Evolutionary conservation across 306 rosid genomes (phyloP).

Genomic region (Inga leiocalycina): DNA sequence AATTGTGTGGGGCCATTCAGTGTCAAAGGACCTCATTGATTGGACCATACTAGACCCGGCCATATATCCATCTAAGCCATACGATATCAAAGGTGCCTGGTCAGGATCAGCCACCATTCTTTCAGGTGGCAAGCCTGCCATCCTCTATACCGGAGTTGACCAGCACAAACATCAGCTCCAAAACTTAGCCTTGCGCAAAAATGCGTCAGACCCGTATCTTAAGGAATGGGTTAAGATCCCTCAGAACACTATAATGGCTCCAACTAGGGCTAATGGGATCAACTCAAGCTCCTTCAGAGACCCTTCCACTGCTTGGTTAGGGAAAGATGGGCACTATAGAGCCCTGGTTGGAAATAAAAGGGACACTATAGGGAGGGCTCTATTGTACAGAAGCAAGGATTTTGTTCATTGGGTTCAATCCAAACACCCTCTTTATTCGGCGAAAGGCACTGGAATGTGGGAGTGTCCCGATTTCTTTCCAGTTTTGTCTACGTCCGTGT

Average conservation of each 20-base stretch:
- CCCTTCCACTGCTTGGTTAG: conserved; percentile 38
- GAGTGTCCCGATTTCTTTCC: conserved; percentile 92
- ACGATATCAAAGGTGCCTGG: conserved; percentile 83
- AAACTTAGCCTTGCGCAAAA: conserved; percentile 69
- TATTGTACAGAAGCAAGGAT: conserved; percentile 64
- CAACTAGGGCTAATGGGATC: conserved; percentile 47
- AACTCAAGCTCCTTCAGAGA: conserved; percentile 75
- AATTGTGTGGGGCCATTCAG: conserved; percentile 90
- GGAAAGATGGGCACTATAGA: conserved; percentile 61
- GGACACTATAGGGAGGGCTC: conserved; percentile 50
- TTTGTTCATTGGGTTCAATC: conserved; percentile 60
- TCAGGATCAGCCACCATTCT: conserved; percentile 80
- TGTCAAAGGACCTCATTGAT: conserved; percentile 74
- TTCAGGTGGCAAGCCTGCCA: conserved; percentile 54
- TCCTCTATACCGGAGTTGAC: conserved; percentile 78
- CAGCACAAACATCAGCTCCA: conserved; percentile 61
- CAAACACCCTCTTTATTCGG: conserved; percentile 63
- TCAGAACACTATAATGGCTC: conserved; percentile 64
- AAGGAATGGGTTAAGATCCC: conserved; percentile 70
- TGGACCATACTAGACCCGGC: conserved; percentile 76
- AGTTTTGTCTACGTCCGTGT: conserved; percentile 1
- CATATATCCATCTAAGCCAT: conserved; percentile 63
- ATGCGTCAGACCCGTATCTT: conserved; percentile 66
- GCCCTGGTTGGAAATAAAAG: conserved; percentile 57
- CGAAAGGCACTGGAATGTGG: conserved; percentile 74